These are phyloP conservation scores for Geotrichum bryndzae DNA, from an alignment of 1,139 yeast species.

Conservation along the genomic window DNA sequence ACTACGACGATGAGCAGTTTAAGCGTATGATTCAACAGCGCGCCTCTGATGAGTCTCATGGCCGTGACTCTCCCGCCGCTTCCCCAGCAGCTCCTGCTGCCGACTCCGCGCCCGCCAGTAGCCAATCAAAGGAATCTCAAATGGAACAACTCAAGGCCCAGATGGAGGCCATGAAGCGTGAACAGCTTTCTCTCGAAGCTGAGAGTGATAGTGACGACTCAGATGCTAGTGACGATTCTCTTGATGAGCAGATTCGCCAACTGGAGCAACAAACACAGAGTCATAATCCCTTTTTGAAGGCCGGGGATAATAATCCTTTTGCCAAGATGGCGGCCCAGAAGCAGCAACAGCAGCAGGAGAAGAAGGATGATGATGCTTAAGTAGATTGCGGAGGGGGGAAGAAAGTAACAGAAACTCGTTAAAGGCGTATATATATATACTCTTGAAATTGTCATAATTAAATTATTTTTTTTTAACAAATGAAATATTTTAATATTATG, in stretches of 20 bases:
- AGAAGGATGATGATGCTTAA: not conserved
- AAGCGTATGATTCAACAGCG: constrained; percentile 44
- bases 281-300: constrained; percentile 38
- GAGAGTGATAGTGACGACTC: constrained; percentile 30
- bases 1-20: constrained; percentile 43
- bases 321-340: not conserved
- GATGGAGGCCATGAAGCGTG: constrained; percentile 50
- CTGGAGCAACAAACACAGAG: constrained; percentile 16
- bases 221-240: constrained; percentile 19
- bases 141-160: constrained; percentile 57
- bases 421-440: no score
- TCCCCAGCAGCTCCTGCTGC: constrained; percentile 15
- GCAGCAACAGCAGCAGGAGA: not conserved
- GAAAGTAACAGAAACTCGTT: no score
- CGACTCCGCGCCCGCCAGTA: constrained; percentile 16
- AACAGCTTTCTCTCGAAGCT: constrained; percentile 32
- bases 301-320: constrained; percentile 7
- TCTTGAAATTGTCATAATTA: no score
- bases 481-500: not conserved
- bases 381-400: no score
- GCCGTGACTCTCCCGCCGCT: constrained; percentile 8
- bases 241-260: constrained; percentile 5
- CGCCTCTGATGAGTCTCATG: constrained; percentile 33
- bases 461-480: not conserved
- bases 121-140: constrained; percentile 20